Evolutionary conservation across 2,329 filamentous ascomycete genomes (phyloP), one percentile per base, ranked within the genome.

Genomic region (Pseudonectria buxi): DNA sequence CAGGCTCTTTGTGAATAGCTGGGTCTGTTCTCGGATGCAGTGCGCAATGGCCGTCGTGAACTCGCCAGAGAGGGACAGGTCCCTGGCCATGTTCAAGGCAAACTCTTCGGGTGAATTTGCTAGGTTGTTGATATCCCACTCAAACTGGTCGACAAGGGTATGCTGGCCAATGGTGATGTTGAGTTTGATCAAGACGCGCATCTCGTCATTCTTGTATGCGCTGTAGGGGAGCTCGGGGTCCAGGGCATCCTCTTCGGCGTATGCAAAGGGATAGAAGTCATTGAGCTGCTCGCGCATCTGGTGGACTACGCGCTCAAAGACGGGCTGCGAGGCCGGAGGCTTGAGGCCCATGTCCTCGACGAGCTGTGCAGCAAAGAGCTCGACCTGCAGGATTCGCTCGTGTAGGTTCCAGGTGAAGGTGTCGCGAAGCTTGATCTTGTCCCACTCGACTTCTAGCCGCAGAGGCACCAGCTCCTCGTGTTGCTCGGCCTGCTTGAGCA

Each of bases 331-430:
- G 10, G 82, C 74, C 32, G 86, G 81, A 25, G 82, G 74, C 51
- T 89, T 83, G 18, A 85, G 64, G 3, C 87, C 86, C 54, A 98
- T 76, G 56, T 98, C 92, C 60, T 98, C 92, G 6, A 96, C 78
- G 14, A 98, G 71, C 57, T 92, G 88, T 39, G 86, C 79, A 1
- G 89, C 86, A 58, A 96, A 96, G 10, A 92, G 62, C 38, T 94
- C 83, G 14, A 82, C 77, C 14, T 78, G 73, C 3, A 94, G 76
- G 10, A 92, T 74, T 39, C 89, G 82, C 58, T 98, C 92, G 64
- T 95, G 86, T 25, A 96, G 72, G 60, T 98, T 98, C 89, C 90
- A 98, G 3, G 92, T 96, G 50, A 98, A 95, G 1, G 92, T 96
- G 61, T 98, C 92, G 58, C 92, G 84, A 41, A 98, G 72, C 63